Evolutionary conservation across 257 asterid genomes (phyloP), one percentile per base, ranked within the genome.

Genomic region (Forsythia viridissima): DNA sequence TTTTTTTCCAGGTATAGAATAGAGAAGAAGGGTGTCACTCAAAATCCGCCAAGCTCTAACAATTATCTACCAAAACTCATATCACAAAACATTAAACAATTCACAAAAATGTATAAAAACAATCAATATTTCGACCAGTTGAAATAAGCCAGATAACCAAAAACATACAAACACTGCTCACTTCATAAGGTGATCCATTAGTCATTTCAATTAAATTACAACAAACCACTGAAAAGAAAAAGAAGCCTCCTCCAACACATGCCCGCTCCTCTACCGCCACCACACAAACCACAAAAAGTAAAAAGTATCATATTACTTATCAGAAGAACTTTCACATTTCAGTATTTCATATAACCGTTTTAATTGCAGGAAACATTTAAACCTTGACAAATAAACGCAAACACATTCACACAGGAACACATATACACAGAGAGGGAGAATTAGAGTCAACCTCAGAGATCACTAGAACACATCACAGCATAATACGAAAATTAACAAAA

Each of bases 71-170:
- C 18, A 76, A 77, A 67, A 16, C 37, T 43, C 65, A 3, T 11
- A 37, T 42, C 65, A 37, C 16, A 7, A 46, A 70, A 15, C 20
- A 74, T 61, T 69, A 36, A 74, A 69, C 80, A 48, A 39, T 79
- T 20, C 34, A 57, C 10, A 57, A n/a, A n/a, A 57, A 16, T 57
- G 66, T 20, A 57, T 57, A 57, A 70, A 78, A 73, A 82, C 34
- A 24, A 61, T 4, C 34, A 39, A 76, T 70, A 48, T 41, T 40
- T 39, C 66, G 46, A 66, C 9, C 8, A 75, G 40, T 30, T 66
- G 43, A 46, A 63, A 68, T 1, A 63, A 59, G 30, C 20, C 24
- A 71, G 44, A 6, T 21, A 75, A 20, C 9, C 80, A 65, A 70
- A 59, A 68, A 38, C 6, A 73, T 55, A 74, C 38, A 46, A 59